Base-by-base conservation (phyloP, 805 yeast species). In the Lachancea waltii region DNA sequence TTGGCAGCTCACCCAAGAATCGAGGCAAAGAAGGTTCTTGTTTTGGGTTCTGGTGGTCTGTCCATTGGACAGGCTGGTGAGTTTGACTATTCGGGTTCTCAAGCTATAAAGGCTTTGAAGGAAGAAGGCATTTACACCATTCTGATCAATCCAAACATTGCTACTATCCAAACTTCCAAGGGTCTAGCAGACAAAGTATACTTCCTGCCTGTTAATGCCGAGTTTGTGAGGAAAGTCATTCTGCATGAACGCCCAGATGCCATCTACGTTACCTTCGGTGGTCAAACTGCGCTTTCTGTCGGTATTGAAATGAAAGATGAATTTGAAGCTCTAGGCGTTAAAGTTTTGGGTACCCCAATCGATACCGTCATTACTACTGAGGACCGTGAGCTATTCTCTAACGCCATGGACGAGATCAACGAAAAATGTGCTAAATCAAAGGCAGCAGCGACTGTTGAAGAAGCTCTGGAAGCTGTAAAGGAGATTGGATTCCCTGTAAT, bases 31-130 rank as follows among this genome's bases (percentile, higher is more conserved):
- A 92, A 92, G 68, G 96, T 87, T 22, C 75, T 87, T 50, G 90
- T 87, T 42, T 75, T 92, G 56, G 98, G 98, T 56, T 89, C 97
- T 36, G 98, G 98, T 71, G 98, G 98, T 62, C 73, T 92, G 55
- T 85, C 95, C 40, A 92, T 92, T 61, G 98, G 98, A 50, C 98
- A 92, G 71, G 98, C 98, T 47, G 98, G 98, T 66, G 98, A 92
- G 68, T 92, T 92, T 58, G 98, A 92, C 64, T 92, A 92, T 69
- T 87, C 97, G 32, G 98, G 98, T 58, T 86, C 96, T 40, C 98
- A 92, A 69, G 98, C 98, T 43, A 92, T 92, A 67, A 92, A 92
- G 68, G 98, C 98, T 33, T 73, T 92, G 67, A 90, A 86, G 65
- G 97, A 92, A 70, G 97, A 89, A 68, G 96, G 96, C 45, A 92